Conservation (phyloP, 2,329 filamentous ascomycete genomes). For the Botryotinia convoluta region DNA sequence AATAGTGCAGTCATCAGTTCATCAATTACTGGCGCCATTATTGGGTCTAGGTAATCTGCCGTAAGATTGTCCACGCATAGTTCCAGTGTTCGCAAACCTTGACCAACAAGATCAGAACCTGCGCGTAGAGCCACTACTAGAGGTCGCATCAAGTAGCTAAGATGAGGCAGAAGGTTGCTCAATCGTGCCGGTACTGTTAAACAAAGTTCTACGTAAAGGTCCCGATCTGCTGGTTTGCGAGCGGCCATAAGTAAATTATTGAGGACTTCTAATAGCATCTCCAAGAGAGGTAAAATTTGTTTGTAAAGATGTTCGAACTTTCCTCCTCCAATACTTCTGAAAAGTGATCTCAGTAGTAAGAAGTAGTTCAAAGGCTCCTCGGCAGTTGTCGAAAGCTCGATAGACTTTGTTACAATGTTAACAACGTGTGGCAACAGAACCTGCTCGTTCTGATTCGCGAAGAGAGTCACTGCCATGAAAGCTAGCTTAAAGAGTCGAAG, state of each 20-base stretch:
- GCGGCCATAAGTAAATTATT: slow-evolving; percentile 92
- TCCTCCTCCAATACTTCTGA: slow-evolving; percentile 93
- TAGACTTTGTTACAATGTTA: slow-evolving; percentile 95
- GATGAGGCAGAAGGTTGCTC: slow-evolving; percentile 89
- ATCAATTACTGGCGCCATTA: slow-evolving; percentile 98
- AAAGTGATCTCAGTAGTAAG: slow-evolving; percentile 83
- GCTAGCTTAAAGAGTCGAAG: slow-evolving; percentile 94
- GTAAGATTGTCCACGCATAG: slow-evolving; percentile 98
- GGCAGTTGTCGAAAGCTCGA: slow-evolving; percentile 90
- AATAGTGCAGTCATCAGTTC: slow-evolving; percentile 97
- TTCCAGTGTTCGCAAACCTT: slow-evolving; percentile 88
- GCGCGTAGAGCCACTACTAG: slow-evolving; percentile 92
- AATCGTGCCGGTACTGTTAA: slow-evolving; percentile 92
- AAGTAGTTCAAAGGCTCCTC: slow-evolving; percentile 99
- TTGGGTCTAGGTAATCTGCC: slow-evolving; percentile 94
- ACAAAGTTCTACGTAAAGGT: slow-evolving; percentile 95
- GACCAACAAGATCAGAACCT: slow-evolving; percentile 89
- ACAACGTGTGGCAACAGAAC: slow-evolving; percentile 94
- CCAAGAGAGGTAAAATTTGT: slow-evolving; percentile 89
- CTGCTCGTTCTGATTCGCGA: slow-evolving; percentile 91
- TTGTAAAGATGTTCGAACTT: slow-evolving; percentile 98
- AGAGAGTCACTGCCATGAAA: slow-evolving; percentile 98
- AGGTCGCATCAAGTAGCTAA: slow-evolving; percentile 95
- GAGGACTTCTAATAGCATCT: slow-evolving; percentile 96
- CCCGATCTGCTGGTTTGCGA: slow-evolving; percentile 83